Conservation (phyloP, 306 rosid genomes). For the Sphenostylis stenocarpa region DNA sequence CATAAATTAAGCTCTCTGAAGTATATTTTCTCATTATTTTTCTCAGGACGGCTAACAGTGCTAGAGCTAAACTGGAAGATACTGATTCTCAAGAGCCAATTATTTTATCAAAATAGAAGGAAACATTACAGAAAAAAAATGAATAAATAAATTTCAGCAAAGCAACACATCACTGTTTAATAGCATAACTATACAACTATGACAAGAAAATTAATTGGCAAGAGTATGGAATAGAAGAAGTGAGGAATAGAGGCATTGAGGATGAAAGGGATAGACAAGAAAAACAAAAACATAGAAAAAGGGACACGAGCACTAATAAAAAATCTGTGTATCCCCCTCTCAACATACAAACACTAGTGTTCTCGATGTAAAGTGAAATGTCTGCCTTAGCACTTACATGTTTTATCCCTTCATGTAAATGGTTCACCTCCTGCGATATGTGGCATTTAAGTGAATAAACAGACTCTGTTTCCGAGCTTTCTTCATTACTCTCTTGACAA, state of each 20-base stretch:
- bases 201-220: no score
- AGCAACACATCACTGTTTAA: conserved; percentile 18
- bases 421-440: conserved; percentile 99
- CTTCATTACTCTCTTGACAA: conserved; percentile 96
- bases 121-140: neutral
- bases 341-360: neutral
- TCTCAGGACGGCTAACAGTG: no score
- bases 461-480: conserved; percentile 94
- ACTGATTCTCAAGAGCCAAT: neutral
- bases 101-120: neutral
- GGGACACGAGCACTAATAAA: conserved; percentile 1
- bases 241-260: neutral
- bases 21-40: no score
- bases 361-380: neutral
- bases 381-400: conserved; percentile 63
- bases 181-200: neutral
- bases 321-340: neutral
- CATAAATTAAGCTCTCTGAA: no score
- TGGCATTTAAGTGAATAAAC: conserved; percentile 97
- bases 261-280: neutral
- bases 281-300: neutral
- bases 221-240: no score
- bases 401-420: conserved; percentile 94
- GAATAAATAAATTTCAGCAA: neutral
- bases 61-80: conserved; percentile 10